Evolutionary conservation across 2,329 filamentous ascomycete species (phyloP), one percentile per base, ranked within the genome.

Genomic region (Hysterium pulicare): DNA sequence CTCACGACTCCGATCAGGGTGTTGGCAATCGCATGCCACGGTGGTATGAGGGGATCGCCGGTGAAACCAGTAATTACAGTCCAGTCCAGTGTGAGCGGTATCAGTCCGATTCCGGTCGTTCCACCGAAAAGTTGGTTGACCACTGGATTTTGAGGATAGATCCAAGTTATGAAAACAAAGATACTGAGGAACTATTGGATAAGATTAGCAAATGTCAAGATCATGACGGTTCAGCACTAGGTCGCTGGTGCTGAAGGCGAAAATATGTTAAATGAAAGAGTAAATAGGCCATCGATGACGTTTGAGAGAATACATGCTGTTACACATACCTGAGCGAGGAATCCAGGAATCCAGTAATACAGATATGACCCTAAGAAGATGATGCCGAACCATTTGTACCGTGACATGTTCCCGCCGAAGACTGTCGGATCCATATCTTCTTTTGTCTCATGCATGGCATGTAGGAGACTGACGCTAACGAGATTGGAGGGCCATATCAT

Each of bases 1-100:
- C 44, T 40, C 5, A 48, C 71, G 21, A 87, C 77, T 13, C 84
- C 84, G 24, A 87, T 78, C 31, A 86, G 62, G 0, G 82, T 86
- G 57, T 89, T 89, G 44, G 81, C 83, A 49, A 87, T 87, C 7
- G 83, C 84, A 10, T 51, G 48, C 45, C 47, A 53, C 9, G 54
- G 52, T 2, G 51, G 50, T 33, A 55, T 46, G 40, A 57, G 40
- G 1, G 53, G 53, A 40, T 45, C 46, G 9, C 33, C 16, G 13
- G 46, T 44, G 33, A 47, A 51, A 4, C 45, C 39, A 15, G 46
- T 46, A 19, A 57, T 51, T 20, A 44, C 47, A 3, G 49, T 57
- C 57, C 57, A 61, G 36, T 61, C 57, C 24, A 61, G 52, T 8
- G 56, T 57, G 15, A 61, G 45, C 2, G 55, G 55, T 11, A 51